phyloP scores from a whole-genome alignment of 257 asterid genomes.

The Paulownia fortunei region DNA sequence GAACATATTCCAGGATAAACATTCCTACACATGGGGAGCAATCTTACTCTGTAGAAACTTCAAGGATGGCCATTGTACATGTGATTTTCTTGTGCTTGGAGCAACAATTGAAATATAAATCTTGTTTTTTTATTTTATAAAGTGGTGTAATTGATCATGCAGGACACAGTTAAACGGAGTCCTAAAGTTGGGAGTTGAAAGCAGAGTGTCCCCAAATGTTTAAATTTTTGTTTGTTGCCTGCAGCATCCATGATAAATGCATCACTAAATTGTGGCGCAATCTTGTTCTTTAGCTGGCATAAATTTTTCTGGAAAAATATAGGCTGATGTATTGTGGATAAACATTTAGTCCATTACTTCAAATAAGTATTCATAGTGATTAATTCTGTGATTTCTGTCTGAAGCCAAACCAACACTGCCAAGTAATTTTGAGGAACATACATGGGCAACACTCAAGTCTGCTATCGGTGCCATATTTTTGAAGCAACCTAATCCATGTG shows the following conservation, averaged over 20 bases:
- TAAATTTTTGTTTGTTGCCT: constrained; percentile 3
- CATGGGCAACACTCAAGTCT: constrained; percentile 91
- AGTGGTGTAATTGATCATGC: constrained; percentile 11
- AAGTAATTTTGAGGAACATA: constrained; percentile 84
- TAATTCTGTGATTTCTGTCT: constrained; percentile 34
- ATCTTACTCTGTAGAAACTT: constrained; percentile 10
- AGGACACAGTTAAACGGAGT: not conserved
- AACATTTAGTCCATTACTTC: constrained; percentile 17
- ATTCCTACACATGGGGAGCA: not conserved
- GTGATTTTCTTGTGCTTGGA: constrained; percentile 8
- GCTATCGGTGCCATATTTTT: constrained; percentile 91
- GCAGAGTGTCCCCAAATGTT: not conserved
- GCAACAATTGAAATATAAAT: not conserved
- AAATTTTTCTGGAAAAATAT: not conserved
- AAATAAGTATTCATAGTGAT: constrained; percentile 25
- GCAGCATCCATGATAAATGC: constrained; percentile 1
- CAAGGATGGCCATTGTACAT: not conserved
- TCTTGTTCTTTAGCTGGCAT: not conserved
- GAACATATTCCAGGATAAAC: not conserved
- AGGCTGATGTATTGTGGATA: not conserved
- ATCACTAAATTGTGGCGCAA: not conserved
- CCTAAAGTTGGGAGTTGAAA: constrained; percentile 11
- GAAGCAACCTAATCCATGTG: constrained; percentile 95
- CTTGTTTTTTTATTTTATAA: not conserved
- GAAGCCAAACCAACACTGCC: constrained; percentile 88